Conservation (phyloP, 192 early-diverging fungal genomes). For the Backusella mclennaniae region DNA sequence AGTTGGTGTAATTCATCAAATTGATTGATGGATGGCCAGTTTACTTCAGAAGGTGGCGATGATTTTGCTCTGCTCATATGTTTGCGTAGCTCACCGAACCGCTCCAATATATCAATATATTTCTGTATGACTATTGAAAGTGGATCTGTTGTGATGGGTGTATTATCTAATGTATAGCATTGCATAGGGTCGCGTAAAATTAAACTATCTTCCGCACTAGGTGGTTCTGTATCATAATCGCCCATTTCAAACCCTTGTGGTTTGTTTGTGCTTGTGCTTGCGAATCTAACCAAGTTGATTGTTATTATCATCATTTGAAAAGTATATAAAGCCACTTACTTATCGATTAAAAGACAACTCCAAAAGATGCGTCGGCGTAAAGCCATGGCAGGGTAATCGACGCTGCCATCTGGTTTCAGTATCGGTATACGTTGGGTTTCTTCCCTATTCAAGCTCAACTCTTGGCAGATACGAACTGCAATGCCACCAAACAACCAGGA, state of each 20-base stretch:
- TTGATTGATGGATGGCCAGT: slow-evolving; percentile 29
- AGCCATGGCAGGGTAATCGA: slow-evolving; percentile 35
- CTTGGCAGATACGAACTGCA: slow-evolving; percentile 47
- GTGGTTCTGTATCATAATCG: slow-evolving; percentile 38
- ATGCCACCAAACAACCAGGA: slow-evolving; percentile 55
- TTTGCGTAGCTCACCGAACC: slow-evolving; percentile 32
- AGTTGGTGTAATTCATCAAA: slow-evolving; percentile 12
- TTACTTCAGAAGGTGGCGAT: background rate
- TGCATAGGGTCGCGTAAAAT: slow-evolving; percentile 21
- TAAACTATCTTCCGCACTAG: slow-evolving; percentile 14
- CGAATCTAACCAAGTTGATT: slow-evolving; percentile 17
- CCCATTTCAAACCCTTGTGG: slow-evolving; percentile 48
- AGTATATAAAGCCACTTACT: slow-evolving; percentile 18
- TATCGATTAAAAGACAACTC: slow-evolving; percentile 48
- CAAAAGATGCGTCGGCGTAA: slow-evolving; percentile 48
- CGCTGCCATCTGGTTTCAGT: slow-evolving; percentile 37
- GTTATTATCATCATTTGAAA: background rate
- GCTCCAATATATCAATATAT: slow-evolving; percentile 10
- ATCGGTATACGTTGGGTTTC: slow-evolving; percentile 31
- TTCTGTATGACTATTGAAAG: slow-evolving; percentile 8
- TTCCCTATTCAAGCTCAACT: slow-evolving; percentile 48
- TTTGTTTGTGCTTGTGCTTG: slow-evolving; percentile 37
- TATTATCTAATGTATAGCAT: slow-evolving; percentile 7
- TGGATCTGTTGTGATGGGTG: slow-evolving; percentile 12
- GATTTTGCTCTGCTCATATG: slow-evolving; percentile 20